Evolutionary conservation across 1,284 basidiomycete species (phyloP), one percentile per base, ranked within the genome.

Genomic region (Filobasidium uniguttulatum): DNA sequence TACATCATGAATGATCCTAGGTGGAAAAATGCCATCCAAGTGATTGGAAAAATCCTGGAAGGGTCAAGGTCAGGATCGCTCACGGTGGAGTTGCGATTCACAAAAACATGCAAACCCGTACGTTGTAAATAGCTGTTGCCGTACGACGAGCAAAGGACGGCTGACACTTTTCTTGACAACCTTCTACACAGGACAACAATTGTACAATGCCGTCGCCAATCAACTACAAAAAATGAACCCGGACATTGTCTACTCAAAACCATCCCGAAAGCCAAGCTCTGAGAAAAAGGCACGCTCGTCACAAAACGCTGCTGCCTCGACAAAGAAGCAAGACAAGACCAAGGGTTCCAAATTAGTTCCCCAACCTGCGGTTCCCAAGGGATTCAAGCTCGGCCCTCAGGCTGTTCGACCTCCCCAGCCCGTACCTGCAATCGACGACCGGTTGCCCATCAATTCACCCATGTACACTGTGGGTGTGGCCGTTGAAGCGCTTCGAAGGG

Each of bases 21-120:
- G 50, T 55, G 10, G 77, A 79, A 63, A 93, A 90, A 69, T 75
- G 78, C 26, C 91, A 97, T 63, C 91, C 91, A 5, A 77, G 86
- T 52, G 91, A 97, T 65, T 96, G 91, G 90, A 89, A 86, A 63
- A 97, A 97, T 64, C 88, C 88, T 0, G 88, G 88, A 10, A 78
- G 91, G 31, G 85, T 96, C 54, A 81, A 89, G 58, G 85, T 96
- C 28, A 84, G 87, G 60, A 83, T 88, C 76, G 82, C 83, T 71
- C 82, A 83, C 61, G 83, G 93, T 47, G 80, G 85, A 0, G 72
- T 73, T 53, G 75, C 82, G 12, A 64, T 85, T 49, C 83, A 89
- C 63, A 73, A 78, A 1, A 68, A 72, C 22, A 80, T 93, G 60
- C 81, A 78, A 68, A 85, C 81, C 51, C 89, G 88, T 90, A 60